Percentiles rank a stretch among this genome's conserved stretches.
Conservation (phyloP, 306 rosid species). For the Spatholobus suberectus region DNA sequence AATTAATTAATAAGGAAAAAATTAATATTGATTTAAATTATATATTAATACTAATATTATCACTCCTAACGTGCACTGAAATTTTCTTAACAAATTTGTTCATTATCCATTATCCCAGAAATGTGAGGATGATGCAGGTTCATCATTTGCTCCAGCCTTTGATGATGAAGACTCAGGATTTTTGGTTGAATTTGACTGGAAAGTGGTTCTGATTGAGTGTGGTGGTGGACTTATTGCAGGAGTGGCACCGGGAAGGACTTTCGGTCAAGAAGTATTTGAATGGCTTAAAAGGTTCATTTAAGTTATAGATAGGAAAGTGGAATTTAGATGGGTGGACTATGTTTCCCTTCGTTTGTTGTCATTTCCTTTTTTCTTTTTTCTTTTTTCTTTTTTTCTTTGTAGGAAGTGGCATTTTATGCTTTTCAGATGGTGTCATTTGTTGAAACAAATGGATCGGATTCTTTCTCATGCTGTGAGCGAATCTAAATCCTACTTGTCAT, state of each 20-base stretch:
- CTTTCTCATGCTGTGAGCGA: no score
- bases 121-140: background rate
- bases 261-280: background rate
- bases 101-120: conserved; percentile 30
- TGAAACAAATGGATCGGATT: no score
- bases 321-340: no score
- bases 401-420: no score
- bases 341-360: background rate
- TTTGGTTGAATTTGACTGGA: background rate
- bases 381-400: no score
- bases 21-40: no score
- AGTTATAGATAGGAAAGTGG: background rate
- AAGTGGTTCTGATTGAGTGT: no score
- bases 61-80: no score
- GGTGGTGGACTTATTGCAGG: conserved; percentile 33
- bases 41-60: no score
- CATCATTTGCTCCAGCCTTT: background rate
- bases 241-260: conserved; percentile 6
- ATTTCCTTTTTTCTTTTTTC: background rate
- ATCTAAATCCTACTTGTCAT: no score
- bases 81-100: conserved; percentile 21
- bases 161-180: conserved; percentile 14
- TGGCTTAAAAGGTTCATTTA: background rate
- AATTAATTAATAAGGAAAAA: no score
- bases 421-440: no score